Conservation (phyloP, 2,329 filamentous ascomycete genomes). For the Calonectria leucothoes region DNA sequence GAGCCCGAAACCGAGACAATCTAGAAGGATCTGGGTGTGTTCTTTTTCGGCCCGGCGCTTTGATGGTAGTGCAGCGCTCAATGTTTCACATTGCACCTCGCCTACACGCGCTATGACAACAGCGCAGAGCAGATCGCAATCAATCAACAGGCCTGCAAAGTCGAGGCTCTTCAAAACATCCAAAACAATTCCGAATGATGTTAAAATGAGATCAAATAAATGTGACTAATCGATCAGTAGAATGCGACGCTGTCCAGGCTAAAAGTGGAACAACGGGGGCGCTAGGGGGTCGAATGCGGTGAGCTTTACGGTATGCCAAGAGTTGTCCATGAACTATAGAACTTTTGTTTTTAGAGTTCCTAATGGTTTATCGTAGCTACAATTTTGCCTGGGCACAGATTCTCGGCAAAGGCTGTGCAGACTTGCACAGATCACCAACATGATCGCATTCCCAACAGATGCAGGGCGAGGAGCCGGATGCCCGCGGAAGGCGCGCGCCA, state of each 20-base stretch:
- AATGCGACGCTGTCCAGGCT: not conserved
- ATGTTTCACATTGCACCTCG: not conserved
- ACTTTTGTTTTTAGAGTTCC: not conserved
- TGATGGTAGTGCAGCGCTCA: not conserved
- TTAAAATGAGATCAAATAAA: not conserved
- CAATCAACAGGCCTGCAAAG: not conserved
- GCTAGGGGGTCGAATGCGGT: not conserved
- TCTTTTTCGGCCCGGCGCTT: not conserved
- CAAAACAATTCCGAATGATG: not conserved
- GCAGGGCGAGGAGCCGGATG: not conserved
- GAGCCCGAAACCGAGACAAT: not conserved
- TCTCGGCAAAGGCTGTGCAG: not conserved
- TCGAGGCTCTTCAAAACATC: not conserved
- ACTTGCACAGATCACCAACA: not conserved
- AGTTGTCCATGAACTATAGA: not conserved
- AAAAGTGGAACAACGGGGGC: not conserved
- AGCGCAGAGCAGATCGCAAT: not conserved
- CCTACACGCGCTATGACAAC: not conserved
- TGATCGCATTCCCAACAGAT: not conserved
- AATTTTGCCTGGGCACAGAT: not conserved
- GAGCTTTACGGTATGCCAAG: not conserved
- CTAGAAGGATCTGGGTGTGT: not conserved
- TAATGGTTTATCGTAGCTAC: not conserved
- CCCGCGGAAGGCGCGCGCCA: not conserved
- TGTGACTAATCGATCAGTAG: not conserved